Base-by-base conservation (phyloP, 345 rosid species). In the Microcos paniculata region DNA sequence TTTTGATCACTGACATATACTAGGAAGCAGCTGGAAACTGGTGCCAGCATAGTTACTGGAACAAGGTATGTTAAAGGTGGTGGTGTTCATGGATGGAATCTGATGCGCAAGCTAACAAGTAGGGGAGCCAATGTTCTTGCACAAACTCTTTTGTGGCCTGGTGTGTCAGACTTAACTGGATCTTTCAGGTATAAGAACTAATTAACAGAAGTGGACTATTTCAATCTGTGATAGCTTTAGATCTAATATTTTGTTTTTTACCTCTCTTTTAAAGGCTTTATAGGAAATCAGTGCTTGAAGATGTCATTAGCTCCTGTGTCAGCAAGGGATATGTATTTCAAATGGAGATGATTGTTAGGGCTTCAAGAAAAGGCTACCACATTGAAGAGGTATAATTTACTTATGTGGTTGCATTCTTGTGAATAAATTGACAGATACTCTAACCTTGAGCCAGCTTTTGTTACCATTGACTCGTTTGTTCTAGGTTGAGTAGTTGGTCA, bases 341-440 rank as follows among this genome's bases (percentile, higher is more conserved):
- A 79, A 96, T 96, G 97, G 99, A 96, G 88, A 96, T 96, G 97
- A 93, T 96, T 68, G 99, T 96, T 43, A 93, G 98, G 64, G 99
- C 98, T 42, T 85, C 97, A 35, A 90, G 99, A 78, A 90, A 89
- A 80, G 89, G 96, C 77, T 92, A 84, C 86, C 94, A 80, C 74
- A 92, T 93, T 73, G 99, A 96, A 85, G 99, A 96, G 99, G 96
- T 91, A 82, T 15, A 26, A 10, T 55, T 52, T 10, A 71, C 70
- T 62, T 63, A 49, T 48, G 19, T 57, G 35, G 61, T 80, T 63
- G 61, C 33, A 13, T 66, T 52, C 19, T 68, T 69, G 6, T 30
- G 58, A 62, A 66, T 33, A 62, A 62, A 28, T 71, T 53, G 52
- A 35, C 23, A 13, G 52, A 51, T 24, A 38, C n/a, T 40, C 35